A percentile compares a stretch with the other conserved stretches of the same genome.
Conservation (phyloP, 495 filamentous ascomycete genomes). For the Aspergillus carlsbadensis region DNA sequence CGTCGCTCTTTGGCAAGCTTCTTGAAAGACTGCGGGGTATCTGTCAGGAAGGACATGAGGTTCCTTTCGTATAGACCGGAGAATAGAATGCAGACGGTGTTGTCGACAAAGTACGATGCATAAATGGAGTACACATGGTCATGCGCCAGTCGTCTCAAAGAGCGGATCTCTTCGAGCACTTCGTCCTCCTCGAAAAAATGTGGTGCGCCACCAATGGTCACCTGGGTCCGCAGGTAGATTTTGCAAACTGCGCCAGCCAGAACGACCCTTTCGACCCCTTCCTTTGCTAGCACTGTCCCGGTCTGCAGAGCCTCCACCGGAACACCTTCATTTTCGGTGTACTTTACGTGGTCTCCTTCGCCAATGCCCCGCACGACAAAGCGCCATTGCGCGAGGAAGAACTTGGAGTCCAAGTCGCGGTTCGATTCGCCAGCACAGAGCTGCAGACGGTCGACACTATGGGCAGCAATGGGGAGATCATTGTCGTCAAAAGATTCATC, state of each 20-base stretch:
- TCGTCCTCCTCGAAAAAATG: constrained; percentile 62
- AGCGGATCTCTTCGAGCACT: constrained; percentile 67
- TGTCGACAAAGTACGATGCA: constrained; percentile 75
- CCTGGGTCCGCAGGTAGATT: constrained; percentile 68
- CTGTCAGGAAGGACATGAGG: constrained; percentile 75
- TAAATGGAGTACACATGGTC: constrained; percentile 79
- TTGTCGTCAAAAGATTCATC: constrained; percentile 87
- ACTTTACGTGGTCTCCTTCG: constrained; percentile 69
- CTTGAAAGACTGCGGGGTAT: constrained; percentile 65
- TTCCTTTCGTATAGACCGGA: constrained; percentile 71
- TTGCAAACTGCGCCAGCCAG: constrained; percentile 42
- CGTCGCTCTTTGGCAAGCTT: constrained; percentile 69
- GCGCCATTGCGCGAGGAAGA: constrained; percentile 79
- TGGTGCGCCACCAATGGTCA: constrained; percentile 59
- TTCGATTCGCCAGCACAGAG: constrained; percentile 58
- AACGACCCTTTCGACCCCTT: constrained; percentile 66
- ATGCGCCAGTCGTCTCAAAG: constrained; percentile 64
- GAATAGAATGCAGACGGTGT: constrained; percentile 73
- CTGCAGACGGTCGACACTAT: constrained; percentile 65
- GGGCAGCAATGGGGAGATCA: constrained; percentile 77
- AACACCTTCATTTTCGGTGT: constrained; percentile 74
- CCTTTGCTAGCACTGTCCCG: constrained; percentile 42
- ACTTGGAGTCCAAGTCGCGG: constrained; percentile 65
- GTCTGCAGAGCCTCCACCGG: constrained; percentile 71
- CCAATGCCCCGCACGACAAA: constrained; percentile 71